Percentiles rank a stretch among this genome's conserved stretches.
Conservation (phyloP, 768 basidiomycete species). For the Tylopilus cervinicoccineus region DNA sequence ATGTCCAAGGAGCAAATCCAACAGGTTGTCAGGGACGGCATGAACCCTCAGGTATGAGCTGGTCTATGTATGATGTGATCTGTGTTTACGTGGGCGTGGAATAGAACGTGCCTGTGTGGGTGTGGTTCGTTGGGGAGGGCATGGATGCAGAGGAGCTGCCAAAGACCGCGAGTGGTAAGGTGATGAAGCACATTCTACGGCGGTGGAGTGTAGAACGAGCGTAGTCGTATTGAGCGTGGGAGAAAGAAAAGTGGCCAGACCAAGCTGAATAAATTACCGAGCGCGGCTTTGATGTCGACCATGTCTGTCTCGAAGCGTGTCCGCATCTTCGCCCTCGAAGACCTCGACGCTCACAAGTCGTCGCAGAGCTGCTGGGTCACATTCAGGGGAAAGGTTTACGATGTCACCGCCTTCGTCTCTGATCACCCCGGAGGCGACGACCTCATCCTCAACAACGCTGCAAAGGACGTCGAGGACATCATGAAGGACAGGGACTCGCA, state of each 20-base stretch:
- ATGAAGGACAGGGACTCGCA: constrained; percentile 85
- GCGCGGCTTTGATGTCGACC: constrained; percentile 5
- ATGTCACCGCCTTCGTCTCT: constrained; percentile 76
- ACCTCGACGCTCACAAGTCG: constrained; percentile 62
- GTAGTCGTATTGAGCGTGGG: constrained; percentile 11
- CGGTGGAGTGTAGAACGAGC: constrained; percentile 48
- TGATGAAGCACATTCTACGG: constrained; percentile 76
- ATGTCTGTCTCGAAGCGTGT: constrained; percentile 62
- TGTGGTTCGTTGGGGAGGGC: constrained; percentile 79
- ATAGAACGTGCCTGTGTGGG: constrained; percentile 77
- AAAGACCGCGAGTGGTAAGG: constrained; percentile 85
- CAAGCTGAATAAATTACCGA: not conserved
- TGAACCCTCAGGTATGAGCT: constrained; percentile 74
- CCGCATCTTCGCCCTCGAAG: constrained; percentile 70
- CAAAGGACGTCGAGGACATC: constrained; percentile 71
- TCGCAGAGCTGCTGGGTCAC: constrained; percentile 76
- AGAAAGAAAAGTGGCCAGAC: constrained; percentile 12
- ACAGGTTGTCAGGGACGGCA: constrained; percentile 46
- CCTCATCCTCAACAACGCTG: constrained; percentile 76
- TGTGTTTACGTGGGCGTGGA: constrained; percentile 2
- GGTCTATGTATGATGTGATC: not conserved
- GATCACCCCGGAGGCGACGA: constrained; percentile 98
- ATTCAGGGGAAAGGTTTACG: constrained; percentile 80
- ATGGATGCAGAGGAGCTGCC: constrained; percentile 56
- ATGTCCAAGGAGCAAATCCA: constrained; percentile 53